These are phyloP conservation scores for Kuraishia cidri DNA, from an alignment of 805 yeast genomes.

Conservation along the genomic window DNA sequence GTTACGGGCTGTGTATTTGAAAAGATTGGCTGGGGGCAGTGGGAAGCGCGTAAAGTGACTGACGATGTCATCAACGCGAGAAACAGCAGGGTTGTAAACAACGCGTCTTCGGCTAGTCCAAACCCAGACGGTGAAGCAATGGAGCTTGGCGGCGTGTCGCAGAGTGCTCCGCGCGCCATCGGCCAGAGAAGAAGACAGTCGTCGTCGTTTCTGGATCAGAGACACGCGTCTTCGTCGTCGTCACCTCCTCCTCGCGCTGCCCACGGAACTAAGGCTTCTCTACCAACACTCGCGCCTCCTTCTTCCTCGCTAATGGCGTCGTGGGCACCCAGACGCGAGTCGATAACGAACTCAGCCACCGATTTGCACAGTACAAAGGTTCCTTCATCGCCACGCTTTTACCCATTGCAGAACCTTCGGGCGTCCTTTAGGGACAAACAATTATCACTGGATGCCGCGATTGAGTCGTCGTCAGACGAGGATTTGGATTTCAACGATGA, in stretches of 20 bases:
- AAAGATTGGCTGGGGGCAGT: constrained; percentile 97
- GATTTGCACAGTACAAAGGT: constrained; percentile 37
- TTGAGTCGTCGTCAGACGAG: constrained; percentile 27
- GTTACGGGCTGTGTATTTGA: constrained; percentile 65
- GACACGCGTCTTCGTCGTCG: no score
- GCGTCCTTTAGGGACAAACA: constrained; percentile 16
- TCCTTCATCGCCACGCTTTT: constrained; percentile 27
- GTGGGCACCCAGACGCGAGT: constrained; percentile 32
- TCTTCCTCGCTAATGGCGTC: no score
- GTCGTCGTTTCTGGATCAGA: no score
- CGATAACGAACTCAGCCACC: constrained; percentile 35
- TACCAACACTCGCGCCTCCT: no score
- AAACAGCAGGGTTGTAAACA: background rate
- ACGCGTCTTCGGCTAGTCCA: no score
- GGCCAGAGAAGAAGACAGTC: background rate
- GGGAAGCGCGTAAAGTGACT: constrained; percentile 52
- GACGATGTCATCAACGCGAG: background rate
- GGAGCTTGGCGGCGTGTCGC: no score
- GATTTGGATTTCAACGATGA: constrained; percentile 26
- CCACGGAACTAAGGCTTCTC: no score
- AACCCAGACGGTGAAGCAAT: no score
- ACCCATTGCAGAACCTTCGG: constrained; percentile 19
- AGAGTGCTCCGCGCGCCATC: no score
- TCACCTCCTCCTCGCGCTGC: no score
- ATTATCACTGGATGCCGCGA: constrained; percentile 24